phyloP scores from a whole-genome alignment of 2,329 filamentous ascomycete genomes.

The Colletotrichum incanum region DNA sequence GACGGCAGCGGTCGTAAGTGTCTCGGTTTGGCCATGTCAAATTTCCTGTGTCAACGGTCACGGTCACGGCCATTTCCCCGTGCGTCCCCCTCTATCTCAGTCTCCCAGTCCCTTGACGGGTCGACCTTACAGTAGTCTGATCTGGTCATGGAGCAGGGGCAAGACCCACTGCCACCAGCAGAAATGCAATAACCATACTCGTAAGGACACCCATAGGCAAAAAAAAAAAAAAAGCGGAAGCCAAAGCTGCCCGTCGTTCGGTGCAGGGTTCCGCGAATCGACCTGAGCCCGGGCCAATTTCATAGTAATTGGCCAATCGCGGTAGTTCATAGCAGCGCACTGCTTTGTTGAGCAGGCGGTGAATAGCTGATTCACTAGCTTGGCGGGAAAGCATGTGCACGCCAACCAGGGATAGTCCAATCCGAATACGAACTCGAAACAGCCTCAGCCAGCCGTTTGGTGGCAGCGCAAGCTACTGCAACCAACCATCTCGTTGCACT shows the following conservation, averaged over 20 bases:
- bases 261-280: slow-evolving; percentile 4
- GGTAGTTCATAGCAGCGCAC: not conserved
- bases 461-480: not conserved
- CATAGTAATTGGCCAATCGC: slow-evolving; percentile 26
- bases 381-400: not conserved
- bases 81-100: slow-evolving; percentile 5
- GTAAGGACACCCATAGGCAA: not conserved
- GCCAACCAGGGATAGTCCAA: slow-evolving; percentile 15
- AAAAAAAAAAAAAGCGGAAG: not conserved
- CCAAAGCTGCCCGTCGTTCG: not conserved
- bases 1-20: not conserved
- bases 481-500: not conserved
- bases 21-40: slow-evolving; percentile 28
- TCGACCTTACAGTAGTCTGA: not conserved
- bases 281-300: not conserved
- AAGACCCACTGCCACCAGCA: slow-evolving; percentile 8
- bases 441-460: not conserved
- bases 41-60: slow-evolving; percentile 8
- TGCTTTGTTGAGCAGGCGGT: slow-evolving; percentile 31
- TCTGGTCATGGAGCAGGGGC: not conserved
- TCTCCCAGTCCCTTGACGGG: not conserved
- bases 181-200: not conserved
- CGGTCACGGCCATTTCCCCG: not conserved
- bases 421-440: slow-evolving; percentile 40
- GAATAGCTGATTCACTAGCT: not conserved